phyloP scores from a whole-genome alignment of 208 protist genomes.

The Trypanosoma caninum region DNA sequence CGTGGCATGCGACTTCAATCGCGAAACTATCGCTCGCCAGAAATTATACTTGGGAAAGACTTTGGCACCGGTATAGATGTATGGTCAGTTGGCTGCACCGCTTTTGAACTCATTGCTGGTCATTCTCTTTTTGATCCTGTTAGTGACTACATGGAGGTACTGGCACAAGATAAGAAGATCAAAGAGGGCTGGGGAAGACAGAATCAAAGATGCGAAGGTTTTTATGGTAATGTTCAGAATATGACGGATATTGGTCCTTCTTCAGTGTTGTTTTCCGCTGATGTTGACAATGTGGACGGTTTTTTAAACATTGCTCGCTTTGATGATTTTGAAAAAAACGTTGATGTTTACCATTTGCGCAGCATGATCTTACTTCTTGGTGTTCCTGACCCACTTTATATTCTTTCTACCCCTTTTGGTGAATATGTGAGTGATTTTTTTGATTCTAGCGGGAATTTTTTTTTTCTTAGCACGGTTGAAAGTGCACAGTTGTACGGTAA shows the following conservation, averaged over 20 bases:
- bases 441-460: constrained; percentile 35
- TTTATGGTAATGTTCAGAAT: neutral
- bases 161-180: neutral
- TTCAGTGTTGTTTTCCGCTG: neutral
- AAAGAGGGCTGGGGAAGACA: neutral
- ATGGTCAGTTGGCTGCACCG: constrained; percentile 76
- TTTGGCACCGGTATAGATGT: constrained; percentile 58
- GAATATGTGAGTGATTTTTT: constrained; percentile 53
- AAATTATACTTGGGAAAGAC: constrained; percentile 69
- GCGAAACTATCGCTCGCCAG: constrained; percentile 75
- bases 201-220: neutral
- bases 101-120: constrained; percentile 76
- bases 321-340: constrained; percentile 40
- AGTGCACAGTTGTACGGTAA: constrained; percentile 27
- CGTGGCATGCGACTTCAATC: constrained; percentile 58
- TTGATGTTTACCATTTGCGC: constrained; percentile 53
- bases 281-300: neutral
- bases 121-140: constrained; percentile 59
- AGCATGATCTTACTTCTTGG: constrained; percentile 53
- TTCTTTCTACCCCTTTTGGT: constrained; percentile 30
- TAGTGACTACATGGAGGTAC: neutral
- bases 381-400: constrained; percentile 32
- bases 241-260: neutral
- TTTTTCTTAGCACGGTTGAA: constrained; percentile 34
- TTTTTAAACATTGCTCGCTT: constrained; percentile 24